Base-by-base conservation (phyloP, 345 rosid genomes). In the Citropsis articulata region DNA sequence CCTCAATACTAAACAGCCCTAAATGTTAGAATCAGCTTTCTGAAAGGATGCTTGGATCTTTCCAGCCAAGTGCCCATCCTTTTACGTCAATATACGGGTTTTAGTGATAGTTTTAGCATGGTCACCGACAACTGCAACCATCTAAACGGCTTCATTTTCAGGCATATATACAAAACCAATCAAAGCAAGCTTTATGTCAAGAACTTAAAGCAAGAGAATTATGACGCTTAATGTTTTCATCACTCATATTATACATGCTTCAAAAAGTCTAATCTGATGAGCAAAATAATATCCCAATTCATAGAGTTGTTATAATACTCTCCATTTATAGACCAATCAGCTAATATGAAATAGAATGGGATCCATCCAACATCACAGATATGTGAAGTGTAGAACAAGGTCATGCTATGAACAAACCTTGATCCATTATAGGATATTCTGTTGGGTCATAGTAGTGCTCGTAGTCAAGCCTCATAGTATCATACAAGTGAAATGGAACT, bases 381-480 rank as follows among this genome's bases (percentile, higher is more conserved):
- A 66, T 18, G 16, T 80, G 7, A 35, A 35, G 36, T 5, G 73
- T 27, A 27, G 76, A 84, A 72, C 80, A 80, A 80, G 81, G 73
- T 90, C 84, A 91, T 75, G 85, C 80, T 78, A 93, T 81, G 83
- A 94, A 94, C 81, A 94, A 85, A 78, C 95, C 87, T 77, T 89
- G 91, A 80, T 89, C 94, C 61, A 86, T 81, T 66, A 88, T 66
- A 70, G 87, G 65, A 81, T 81, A 88, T 67, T 93, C 97, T 10
- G 91, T 79, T 68, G 89, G 89, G 45, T 95, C 98, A 22, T 75
- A 75, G 55, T 80, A 78, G 80, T 81, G 81, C 73, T 89, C 96
- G 21, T 84, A 86, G 77, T 89, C 97, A 72, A 85, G 88, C 93
- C 90, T 86, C 67, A 77, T 75, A 22, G 85, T 76, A 68, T 87